These are phyloP conservation scores for Paramyrothecium sp. DNA, from an alignment of 2,329 filamentous ascomycete species.

Conservation along the genomic window DNA sequence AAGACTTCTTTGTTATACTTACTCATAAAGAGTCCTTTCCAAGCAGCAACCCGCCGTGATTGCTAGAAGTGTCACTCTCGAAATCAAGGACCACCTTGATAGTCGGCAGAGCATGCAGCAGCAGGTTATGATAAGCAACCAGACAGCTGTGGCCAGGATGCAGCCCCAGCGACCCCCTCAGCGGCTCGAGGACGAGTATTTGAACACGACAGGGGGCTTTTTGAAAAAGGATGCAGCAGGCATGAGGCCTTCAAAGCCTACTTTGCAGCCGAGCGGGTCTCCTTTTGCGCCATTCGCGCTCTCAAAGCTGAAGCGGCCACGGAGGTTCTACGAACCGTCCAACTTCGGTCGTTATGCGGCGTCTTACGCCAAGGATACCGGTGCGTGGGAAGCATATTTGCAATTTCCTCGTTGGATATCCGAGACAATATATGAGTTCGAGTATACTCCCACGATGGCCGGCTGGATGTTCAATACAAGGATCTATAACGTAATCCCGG, in stretches of 20 bases:
- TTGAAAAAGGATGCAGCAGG: no score
- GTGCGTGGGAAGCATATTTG: constrained; percentile 17
- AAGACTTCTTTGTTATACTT: not conserved
- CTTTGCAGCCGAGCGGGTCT: no score
- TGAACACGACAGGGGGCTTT: no score
- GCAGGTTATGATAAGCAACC: not conserved
- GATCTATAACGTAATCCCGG: constrained; percentile 17
- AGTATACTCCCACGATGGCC: constrained; percentile 8
- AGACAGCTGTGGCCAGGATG: not conserved
- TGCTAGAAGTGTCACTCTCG: not conserved
- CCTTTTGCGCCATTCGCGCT: no score
- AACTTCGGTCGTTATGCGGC: constrained; percentile 10
- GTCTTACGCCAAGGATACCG: constrained; percentile 3
- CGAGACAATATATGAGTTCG: constrained; percentile 10
- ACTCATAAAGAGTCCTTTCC: not conserved
- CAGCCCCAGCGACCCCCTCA: not conserved
- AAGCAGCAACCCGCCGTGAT: not conserved
- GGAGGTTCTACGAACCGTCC: constrained; percentile 7
- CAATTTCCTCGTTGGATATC: constrained; percentile 23
- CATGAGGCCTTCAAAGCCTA: no score
- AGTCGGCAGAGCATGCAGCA: not conserved
- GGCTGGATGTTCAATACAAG: constrained; percentile 18
- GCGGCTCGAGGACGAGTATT: not conserved
- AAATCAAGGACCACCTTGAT: not conserved
- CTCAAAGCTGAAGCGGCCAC: not conserved